Percentiles rank a stretch among this genome's conserved stretches.
Conservation (phyloP, 2,329 filamentous ascomycete species). For the Colletotrichum eremochloae region DNA sequence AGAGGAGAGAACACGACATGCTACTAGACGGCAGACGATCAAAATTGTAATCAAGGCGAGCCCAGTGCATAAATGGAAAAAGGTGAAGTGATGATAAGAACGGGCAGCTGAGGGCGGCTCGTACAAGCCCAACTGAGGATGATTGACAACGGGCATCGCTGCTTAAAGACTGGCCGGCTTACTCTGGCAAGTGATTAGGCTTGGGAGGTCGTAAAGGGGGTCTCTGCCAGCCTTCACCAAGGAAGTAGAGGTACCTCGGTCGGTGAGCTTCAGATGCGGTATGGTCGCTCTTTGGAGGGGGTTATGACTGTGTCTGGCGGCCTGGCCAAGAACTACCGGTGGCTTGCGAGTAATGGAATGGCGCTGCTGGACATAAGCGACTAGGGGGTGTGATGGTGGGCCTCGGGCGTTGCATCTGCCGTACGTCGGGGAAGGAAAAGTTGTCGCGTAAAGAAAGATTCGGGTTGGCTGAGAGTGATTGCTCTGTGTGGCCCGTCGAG, state of each 20-base stretch:
- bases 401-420: slow-evolving; percentile 37
- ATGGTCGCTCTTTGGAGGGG: slow-evolving; percentile 41
- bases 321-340: slow-evolving; percentile 37
- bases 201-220: slow-evolving; percentile 33
- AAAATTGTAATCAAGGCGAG: slow-evolving; percentile 53
- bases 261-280: slow-evolving; percentile 32
- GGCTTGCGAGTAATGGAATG: slow-evolving; percentile 43
- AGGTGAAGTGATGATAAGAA: slow-evolving; percentile 30
- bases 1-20: slow-evolving; percentile 9
- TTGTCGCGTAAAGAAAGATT: slow-evolving; percentile 27
- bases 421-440: slow-evolving; percentile 31
- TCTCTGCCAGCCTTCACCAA: slow-evolving; percentile 24
- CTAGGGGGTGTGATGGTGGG: slow-evolving; percentile 40
- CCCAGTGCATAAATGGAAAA: slow-evolving; percentile 47
- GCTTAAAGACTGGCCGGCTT: slow-evolving; percentile 47
- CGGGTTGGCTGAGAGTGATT: slow-evolving; percentile 30
- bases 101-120: slow-evolving; percentile 41
- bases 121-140: slow-evolving; percentile 47
- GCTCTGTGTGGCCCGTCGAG: not conserved
- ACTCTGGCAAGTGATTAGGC: slow-evolving; percentile 49
- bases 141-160: slow-evolving; percentile 56
- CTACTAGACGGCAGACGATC: slow-evolving; percentile 46
- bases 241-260: slow-evolving; percentile 38
- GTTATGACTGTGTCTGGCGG: slow-evolving; percentile 40
- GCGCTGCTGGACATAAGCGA: slow-evolving; percentile 43